These are phyloP conservation scores for Eimeria falciformis DNA, from an alignment of 169 alveolate species.

Conservation along the genomic window DNA sequence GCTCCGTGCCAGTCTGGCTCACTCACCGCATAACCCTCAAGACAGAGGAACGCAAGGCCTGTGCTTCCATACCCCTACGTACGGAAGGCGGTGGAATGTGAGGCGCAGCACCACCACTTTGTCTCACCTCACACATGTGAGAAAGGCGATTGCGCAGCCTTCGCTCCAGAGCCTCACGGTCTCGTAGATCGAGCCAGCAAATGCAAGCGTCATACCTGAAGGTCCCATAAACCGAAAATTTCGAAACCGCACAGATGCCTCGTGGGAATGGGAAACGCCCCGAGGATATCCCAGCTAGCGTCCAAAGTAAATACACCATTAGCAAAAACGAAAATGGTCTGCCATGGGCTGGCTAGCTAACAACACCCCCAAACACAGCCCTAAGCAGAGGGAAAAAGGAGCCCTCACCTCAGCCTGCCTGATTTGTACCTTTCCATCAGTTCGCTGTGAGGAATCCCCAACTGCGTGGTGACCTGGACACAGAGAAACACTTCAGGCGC, in stretches of 20 bases:
- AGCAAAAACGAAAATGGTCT: too few species aligned
- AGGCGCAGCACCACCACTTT: too few species aligned
- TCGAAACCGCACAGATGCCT: too few species aligned
- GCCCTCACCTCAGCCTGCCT: neutral
- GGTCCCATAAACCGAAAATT: neutral
- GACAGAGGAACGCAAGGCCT: neutral
- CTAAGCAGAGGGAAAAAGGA: too few species aligned
- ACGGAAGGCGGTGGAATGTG: too few species aligned
- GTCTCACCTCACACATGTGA: constrained; percentile 46
- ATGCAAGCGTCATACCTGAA: constrained; percentile 73
- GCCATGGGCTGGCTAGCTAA: too few species aligned
- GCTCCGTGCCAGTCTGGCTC: neutral
- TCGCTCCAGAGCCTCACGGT: constrained; percentile 1
- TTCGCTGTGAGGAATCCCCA: constrained; percentile 67
- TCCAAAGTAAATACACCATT: too few species aligned
- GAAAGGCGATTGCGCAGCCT: constrained; percentile 21
- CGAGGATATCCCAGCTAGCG: too few species aligned
- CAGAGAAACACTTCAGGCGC: neutral
- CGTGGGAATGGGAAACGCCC: too few species aligned
- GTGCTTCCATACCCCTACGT: too few species aligned
- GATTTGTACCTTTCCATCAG: constrained; percentile 40
- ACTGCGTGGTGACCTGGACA: constrained; percentile 9
- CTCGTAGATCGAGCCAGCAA: constrained; percentile 70
- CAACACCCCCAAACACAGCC: too few species aligned
- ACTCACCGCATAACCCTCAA: neutral